phyloP scores from a whole-genome alignment of 192 early-diverging fungal species.

The Entomortierella chlamydospora region DNA sequence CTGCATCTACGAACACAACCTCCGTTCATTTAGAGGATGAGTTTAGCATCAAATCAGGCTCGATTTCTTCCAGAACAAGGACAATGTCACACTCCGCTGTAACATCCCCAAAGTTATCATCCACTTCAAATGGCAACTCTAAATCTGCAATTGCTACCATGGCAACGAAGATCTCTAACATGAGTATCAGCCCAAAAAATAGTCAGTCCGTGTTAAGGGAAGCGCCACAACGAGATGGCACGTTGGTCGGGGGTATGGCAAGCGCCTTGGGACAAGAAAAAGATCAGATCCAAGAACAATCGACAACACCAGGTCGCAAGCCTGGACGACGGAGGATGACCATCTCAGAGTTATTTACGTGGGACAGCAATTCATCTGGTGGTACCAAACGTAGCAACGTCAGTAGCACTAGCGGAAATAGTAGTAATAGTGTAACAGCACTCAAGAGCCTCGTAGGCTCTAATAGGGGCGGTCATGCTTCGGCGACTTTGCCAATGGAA shows the following conservation, averaged over 20 bases:
- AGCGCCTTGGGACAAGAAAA: neutral
- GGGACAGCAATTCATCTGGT: conserved; percentile 3
- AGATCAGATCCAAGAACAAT: neutral
- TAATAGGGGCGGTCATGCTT: neutral
- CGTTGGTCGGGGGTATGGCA: neutral
- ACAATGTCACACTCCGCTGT: neutral
- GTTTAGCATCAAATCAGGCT: neutral
- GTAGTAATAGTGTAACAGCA: conserved; percentile 2
- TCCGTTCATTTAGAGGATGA: neutral
- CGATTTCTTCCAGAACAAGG: neutral
- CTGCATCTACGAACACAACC: neutral
- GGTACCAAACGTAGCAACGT: neutral
- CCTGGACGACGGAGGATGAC: conserved; percentile 26
- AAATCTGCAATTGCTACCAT: neutral
- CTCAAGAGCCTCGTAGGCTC: conserved; percentile 22
- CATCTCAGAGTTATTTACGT: conserved; percentile 19
- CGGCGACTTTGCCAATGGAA: neutral
- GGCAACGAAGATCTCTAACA: neutral
- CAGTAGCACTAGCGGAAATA: neutral
- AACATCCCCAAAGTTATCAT: neutral
- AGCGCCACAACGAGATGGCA: neutral
- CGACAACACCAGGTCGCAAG: conserved; percentile 5
- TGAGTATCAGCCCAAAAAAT: neutral
- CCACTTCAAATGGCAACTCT: neutral
- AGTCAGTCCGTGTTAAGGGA: neutral